These are phyloP conservation scores for Penicillium corylophilum DNA, from an alignment of 2,329 filamentous ascomycete species.

Conservation along the genomic window DNA sequence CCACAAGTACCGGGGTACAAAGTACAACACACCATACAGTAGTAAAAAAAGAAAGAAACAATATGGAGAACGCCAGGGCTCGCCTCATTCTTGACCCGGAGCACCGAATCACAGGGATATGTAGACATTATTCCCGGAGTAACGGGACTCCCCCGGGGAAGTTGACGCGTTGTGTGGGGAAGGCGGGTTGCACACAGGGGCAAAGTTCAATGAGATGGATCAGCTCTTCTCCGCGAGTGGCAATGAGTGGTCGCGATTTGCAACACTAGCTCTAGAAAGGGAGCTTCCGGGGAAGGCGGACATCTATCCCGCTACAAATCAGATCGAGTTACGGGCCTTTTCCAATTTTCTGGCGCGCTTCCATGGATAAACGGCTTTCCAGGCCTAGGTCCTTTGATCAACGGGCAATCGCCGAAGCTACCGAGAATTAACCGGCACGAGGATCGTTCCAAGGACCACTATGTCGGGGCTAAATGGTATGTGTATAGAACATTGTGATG, in stretches of 20 bases:
- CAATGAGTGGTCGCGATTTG: not conserved
- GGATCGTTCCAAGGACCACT: constrained; percentile 14
- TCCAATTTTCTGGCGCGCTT: not conserved
- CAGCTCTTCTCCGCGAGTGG: constrained; percentile 10
- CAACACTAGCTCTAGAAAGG: not conserved
- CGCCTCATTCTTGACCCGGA: constrained; percentile 17
- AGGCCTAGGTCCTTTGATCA: not conserved
- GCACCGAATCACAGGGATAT: constrained; percentile 8
- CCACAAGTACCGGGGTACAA: constrained; percentile 13
- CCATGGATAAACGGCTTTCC: not conserved
- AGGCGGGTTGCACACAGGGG: not conserved
- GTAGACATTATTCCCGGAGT: constrained; percentile 15
- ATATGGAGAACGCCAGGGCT: constrained; percentile 7
- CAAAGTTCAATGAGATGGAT: constrained; percentile 6
- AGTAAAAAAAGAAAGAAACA: not conserved
- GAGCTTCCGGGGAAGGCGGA: constrained; percentile 6
- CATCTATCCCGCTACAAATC: not conserved
- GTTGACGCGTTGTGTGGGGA: constrained; percentile 14
- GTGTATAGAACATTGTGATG: not conserved
- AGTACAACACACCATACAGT: not conserved
- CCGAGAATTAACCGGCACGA: not conserved
- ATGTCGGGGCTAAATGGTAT: constrained; percentile 6
- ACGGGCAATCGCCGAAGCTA: not conserved
- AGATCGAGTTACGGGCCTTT: not conserved
- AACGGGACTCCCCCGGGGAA: constrained; percentile 2